phyloP scores from a whole-genome alignment of 179 eudicot species.

The Beta corolliflora region DNA sequence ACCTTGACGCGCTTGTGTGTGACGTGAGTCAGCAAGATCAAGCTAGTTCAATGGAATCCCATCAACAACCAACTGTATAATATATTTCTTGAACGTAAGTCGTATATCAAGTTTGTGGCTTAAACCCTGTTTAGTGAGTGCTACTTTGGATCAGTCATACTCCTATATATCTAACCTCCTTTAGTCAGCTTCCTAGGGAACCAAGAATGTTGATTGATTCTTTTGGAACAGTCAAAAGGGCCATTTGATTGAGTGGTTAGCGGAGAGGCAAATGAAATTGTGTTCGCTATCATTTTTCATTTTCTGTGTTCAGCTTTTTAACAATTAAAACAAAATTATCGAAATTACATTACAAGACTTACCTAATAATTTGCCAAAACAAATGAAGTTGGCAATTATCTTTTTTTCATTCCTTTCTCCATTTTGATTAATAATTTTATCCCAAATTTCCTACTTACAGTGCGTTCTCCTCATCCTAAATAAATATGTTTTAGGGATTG shows the following conservation, averaged over 20 bases:
- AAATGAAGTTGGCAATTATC: too few relatives aligned
- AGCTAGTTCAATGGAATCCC: not conserved
- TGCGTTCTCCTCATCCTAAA: too few relatives aligned
- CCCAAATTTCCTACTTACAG: too few relatives aligned
- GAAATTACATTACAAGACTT: too few relatives aligned
- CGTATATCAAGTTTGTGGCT: not conserved
- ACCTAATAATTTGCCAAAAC: too few relatives aligned
- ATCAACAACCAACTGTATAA: slow-evolving; percentile 11
- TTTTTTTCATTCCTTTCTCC: not conserved
- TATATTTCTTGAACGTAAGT: not conserved
- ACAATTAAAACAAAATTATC: too few relatives aligned
- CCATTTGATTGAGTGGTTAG: not conserved
- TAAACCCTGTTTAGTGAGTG: not conserved
- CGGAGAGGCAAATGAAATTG: too few relatives aligned
- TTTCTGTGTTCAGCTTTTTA: too few relatives aligned
- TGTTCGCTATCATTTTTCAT: too few relatives aligned
- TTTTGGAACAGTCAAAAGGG: not conserved
- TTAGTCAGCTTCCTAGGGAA: not conserved
- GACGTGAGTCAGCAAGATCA: not conserved
- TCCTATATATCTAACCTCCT: not conserved
- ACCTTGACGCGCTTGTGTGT: slow-evolving; percentile 11
- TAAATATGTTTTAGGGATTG: too few relatives aligned
- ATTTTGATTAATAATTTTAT: not conserved
- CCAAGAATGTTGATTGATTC: not conserved
- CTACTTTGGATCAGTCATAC: not conserved